These are phyloP conservation scores for Euptelea pleiosperma DNA, from an alignment of 164 flowering plant genomes.

Conservation along the genomic window DNA sequence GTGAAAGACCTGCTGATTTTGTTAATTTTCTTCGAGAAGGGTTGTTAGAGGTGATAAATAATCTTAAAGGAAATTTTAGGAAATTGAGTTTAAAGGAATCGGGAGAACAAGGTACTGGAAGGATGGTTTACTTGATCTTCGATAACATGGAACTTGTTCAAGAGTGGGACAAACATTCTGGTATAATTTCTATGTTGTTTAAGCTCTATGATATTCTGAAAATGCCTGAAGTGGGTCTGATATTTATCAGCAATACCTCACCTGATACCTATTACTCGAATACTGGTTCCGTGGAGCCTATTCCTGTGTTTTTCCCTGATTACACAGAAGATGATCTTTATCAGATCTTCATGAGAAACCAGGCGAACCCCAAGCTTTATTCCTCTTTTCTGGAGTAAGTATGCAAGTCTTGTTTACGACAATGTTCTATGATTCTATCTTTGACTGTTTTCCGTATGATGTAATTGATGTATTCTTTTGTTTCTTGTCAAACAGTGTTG, in stretches of 20 bases:
- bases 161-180: constrained; percentile 78
- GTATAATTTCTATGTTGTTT: constrained; percentile 57
- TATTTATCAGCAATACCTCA: constrained; percentile 66
- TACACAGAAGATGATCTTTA: constrained; percentile 71
- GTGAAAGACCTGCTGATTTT: constrained; percentile 88
- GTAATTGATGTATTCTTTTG: constrained; percentile 2
- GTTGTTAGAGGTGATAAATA: constrained; percentile 38
- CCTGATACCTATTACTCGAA: constrained; percentile 65
- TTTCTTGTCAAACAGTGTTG: constrained; percentile 49
- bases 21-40: constrained; percentile 62
- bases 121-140: constrained; percentile 78
- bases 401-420: not conserved
- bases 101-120: constrained; percentile 35
- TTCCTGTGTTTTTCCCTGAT: constrained; percentile 68
- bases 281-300: constrained; percentile 59
- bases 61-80: constrained; percentile 34
- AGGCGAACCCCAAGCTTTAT: constrained; percentile 62
- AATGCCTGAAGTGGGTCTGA: constrained; percentile 77
- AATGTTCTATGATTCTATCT: not conserved
- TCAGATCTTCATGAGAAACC: constrained; percentile 66
- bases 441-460: not conserved
- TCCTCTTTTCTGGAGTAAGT: constrained; percentile 87
- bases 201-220: constrained; percentile 58
- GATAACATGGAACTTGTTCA: constrained; percentile 73
- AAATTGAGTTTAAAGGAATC: constrained; percentile 32